Evolutionary conservation across 1,284 basidiomycete species (phyloP), one percentile per base, ranked within the genome.

Genomic region (Cutaneotrichosporon arboriforme): DNA sequence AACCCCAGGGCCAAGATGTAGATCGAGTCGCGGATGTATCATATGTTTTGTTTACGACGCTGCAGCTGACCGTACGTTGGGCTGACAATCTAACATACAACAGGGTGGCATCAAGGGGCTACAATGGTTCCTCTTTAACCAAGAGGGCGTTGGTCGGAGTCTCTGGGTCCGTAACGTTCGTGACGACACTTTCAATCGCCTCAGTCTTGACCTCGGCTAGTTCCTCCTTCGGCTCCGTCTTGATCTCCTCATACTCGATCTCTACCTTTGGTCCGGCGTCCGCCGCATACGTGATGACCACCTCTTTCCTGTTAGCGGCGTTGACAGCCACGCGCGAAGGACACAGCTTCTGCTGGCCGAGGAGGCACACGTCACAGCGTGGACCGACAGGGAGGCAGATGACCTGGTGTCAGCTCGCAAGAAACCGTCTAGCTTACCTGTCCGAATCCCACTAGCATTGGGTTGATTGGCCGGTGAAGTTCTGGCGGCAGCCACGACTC

Each of bases 391-490:
- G 90, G 1, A 86, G 77, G 61, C 93, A 97, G 3, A 97, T 80
- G 17, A 67, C 64, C 64, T 66, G 47, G 33, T 40, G 46, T 56
- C 33, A 56, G 50, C 34, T 43, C 4, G 21, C 1, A 13, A 8
- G 8, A 34, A 18, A 15, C 8, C 8, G 5, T n/a, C n/a, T 14
- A 45, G 51, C 61, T 51, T 42, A 64, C 61, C 44, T 97, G 94
- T 13, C 92, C 92, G 61, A 96, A 94, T 0, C 92, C 91, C 8
- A 96, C 92, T 4, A 97, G 79, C 73, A 91, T 74, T 48, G 86
- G 85, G 69, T 94, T 96, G 63, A 96, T 90, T 5, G 89, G 84
- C 9, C 80, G 81, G 63, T 90, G 87, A 1, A 88, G 77, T 54
- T 86, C 83, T 20, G 79, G 80, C 0, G 91, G 92, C 1, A 96